Evolutionary conservation across 192 early-diverging fungal species (phyloP), one percentile per base, ranked within the genome.

Genomic region (Backusella psychrophila): DNA sequence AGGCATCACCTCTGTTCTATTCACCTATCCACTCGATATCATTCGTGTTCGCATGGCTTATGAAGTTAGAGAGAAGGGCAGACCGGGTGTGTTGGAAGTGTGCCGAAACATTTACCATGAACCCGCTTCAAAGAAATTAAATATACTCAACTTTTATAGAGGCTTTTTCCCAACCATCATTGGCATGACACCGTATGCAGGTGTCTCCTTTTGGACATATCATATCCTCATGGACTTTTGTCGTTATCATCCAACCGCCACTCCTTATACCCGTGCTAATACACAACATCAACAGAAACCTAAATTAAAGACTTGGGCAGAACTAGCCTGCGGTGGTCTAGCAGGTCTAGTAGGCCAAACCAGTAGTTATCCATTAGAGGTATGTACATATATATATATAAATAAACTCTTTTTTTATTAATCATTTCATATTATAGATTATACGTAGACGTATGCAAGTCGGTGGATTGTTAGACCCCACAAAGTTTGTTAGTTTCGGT

Each of bases 171-270:
- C 95, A 23, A 90, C 96, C 14, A 76, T 98, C 23, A 87, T 88
- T 76, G 98, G 98, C 11, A 99, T 99, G 87, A 88, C 98, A 21
- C 98, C 98, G 4, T 99, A 99, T 77, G 98, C 96, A 21, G 98
- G 98, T 39, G 94, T 94, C 1, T 95, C 95, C 12, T 99, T 99
- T 82, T 90, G 93, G 77, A 91, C 89, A n/a, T 94, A 99, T 82
- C 92, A 96, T 80, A 83, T 85, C 9, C 41, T 94, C 31, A 92
- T 88, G 65, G 76, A 89, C 15, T 79, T 92, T 82, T 88, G 88
- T 52, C 88, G 90, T 15, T 80, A 85, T 14, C 67, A 81, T 63
- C 46, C 86, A 26, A 65, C 78, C 6, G 86, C 83, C 63, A 80
- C 83, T 2, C 71, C 70, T 4, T 71, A 85, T 53, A 84, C 89